Base-by-base conservation (phyloP, 164 flowering plant species). In the Malania oleifera region DNA sequence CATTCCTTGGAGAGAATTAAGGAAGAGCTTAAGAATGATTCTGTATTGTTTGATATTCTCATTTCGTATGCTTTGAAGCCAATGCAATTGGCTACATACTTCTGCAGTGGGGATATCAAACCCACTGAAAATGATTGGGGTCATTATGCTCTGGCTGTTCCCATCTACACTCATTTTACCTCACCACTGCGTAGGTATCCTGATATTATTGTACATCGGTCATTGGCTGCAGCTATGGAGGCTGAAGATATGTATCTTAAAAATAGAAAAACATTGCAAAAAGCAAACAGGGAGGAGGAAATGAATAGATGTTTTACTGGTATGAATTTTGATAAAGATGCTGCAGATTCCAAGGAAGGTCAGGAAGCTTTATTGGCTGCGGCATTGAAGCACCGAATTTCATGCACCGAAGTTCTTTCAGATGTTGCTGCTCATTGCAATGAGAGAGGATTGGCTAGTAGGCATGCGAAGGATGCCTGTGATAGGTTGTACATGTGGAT, bases 181-280 rank as follows among this genome's bases (percentile, higher is more conserved):
- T 88, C 99, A 23, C 96, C 97, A 57, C 64, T 95, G 49, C 87
- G 97, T 23, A 76, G 99, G 35, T 95, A 95, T 73, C 85, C 96
- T 52, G 99, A 95, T 76, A 80, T 95, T 61, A 61, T 95, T 4
- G 99, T 90, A n/a, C 97, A 95, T 60, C 80, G 97, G 26, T 86
- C 79, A 31, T 58, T 95, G 66, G 73, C 81, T 57, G 97, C 97
- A 18, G 82, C 72, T 41, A 28, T 95, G 20, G 99, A 95, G 51
- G 91, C 96, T 58, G 96, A 88, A 67, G 67, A 75, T 51, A 40
- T 69, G 52, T 87, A 74, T 67, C 52, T 74, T 63, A 77, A 70
- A 52, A 62, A 40, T 34, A 59, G 49, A 54, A 67, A 25, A 61
- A 17, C 20, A 4, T 52, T 52, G 15, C 41, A 22, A 19, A 66